phyloP scores from a whole-genome alignment of 163 green algal species.

The Prototheca wickerhamii region DNA sequence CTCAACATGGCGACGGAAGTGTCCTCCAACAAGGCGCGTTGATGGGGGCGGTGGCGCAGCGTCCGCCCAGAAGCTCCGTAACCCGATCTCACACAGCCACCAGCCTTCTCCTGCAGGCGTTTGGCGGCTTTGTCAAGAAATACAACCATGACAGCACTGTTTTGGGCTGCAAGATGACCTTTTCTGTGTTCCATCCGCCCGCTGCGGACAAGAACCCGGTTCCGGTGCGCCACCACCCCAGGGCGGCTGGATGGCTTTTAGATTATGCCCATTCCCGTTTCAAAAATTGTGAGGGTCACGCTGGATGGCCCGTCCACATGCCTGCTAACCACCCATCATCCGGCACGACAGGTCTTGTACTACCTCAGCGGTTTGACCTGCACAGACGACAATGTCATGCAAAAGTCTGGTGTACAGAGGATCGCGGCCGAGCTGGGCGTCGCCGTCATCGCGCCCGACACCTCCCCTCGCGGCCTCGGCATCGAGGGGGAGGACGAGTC shows the following conservation, averaged over 20 bases:
- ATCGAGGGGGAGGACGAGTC: slow-evolving; percentile 44
- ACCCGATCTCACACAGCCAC: background rate
- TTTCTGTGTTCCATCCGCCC: slow-evolving; percentile 24
- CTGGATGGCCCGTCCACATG: slow-evolving; percentile 63
- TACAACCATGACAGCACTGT: slow-evolving; percentile 61
- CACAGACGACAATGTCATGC: slow-evolving; percentile 93
- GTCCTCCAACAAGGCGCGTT: slow-evolving; percentile 13
- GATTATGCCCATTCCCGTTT: background rate
- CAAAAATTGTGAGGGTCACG: background rate
- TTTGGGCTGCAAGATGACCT: slow-evolving; percentile 39
- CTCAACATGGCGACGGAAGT: slow-evolving; percentile 3
- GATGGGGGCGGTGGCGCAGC: background rate
- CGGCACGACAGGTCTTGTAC: slow-evolving; percentile 62
- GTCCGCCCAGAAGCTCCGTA: background rate
- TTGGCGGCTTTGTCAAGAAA: slow-evolving; percentile 58
- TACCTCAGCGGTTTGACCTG: slow-evolving; percentile 94
- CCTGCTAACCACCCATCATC: slow-evolving; percentile 33
- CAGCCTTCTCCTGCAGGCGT: slow-evolving; percentile 34
- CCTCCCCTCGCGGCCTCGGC: slow-evolving; percentile 61
- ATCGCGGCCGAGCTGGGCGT: slow-evolving; percentile 60
- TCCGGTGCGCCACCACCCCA: background rate
- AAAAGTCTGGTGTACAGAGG: slow-evolving; percentile 73
- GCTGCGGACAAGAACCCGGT: background rate
- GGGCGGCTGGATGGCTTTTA: background rate
- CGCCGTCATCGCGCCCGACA: slow-evolving; percentile 82